Evolutionary conservation across 257 asterid species (phyloP), one percentile per base, ranked within the genome.

Genomic region (Paraleonurus japonicus): DNA sequence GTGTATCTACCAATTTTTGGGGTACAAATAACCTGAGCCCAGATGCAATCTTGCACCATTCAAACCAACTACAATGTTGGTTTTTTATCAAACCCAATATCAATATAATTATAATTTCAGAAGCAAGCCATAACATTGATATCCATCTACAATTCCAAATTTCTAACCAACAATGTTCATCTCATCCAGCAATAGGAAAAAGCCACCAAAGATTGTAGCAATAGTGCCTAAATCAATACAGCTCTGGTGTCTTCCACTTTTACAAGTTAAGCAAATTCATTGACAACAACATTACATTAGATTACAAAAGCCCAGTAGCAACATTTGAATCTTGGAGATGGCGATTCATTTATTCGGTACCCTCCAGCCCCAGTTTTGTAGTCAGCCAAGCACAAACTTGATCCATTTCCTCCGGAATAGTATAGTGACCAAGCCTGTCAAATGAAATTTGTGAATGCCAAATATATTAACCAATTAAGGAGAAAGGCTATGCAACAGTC

Each of bases 371-470:
- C 73, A 90, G 54, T 73, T 85, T 90, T 32, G 92, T 73, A 62
- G 82, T 81, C 55, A 88, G 79, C 96, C 97, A 90, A 17, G 76
- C 82, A 78, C 96, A 88, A 63, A 90, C 78, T 67, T 84, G 94
- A 15, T 85, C 87, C 94, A 85, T 88, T 79, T 90, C 97, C 73
- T 90, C 90, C 6, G 94, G 94, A 76, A 85, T 84, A 8, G 97
- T 88, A 51, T 90, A 71, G 81, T 90, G 97, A 50, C 96, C 97
- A 59, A 88, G 92, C 77, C 97, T 90, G 90, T 16, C 37, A 1
- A 79, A 53, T 59, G 73, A 22, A 67, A 71, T 47, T 54, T 66
- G 19, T 19, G 32, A 60, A 47, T 60, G 19, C 47, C 20, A 61
- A 17, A 60, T 3, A 16, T 17, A 23, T n/a, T n/a, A 41, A 11